Base-by-base conservation (phyloP, 2,329 filamentous ascomycete genomes). In the Verticillium dahliae region DNA sequence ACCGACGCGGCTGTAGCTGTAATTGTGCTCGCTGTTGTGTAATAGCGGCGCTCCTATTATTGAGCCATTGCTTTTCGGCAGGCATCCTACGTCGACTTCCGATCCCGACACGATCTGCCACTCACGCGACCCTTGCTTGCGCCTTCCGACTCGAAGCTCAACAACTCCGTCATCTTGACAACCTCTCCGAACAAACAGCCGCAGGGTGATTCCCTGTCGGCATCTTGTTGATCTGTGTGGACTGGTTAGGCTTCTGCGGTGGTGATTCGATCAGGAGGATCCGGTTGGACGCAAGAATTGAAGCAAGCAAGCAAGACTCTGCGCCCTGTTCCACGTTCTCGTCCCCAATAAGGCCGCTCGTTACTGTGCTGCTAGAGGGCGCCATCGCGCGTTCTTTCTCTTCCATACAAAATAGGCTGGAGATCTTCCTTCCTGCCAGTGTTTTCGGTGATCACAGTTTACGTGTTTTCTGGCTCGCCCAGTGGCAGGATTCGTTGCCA, bases 241-340 rank as follows among this genome's bases (percentile, higher is more conserved):
- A 64, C 60, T 56, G 62, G 63, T 58, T 62, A 60, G 60, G 63
- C 62, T 61, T 64, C 31, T 57, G 60, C 56, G 58, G 58, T 56
- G 27, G 54, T 56, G 27, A 56, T 56, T 34, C 15, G 13, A 34
- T 14, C 54, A 35, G 54, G 54, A 56, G 33, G 54, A 33, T 33
- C 54, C 34, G 54, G 58, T 38, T 54, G 58, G 58, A 59, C 50
- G 58, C 41, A 55, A 54, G 45, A 55, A 59, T 59, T 59, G 58
- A 59, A 59, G 58, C 58, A 45, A 58, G 37, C 35, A 58, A 59
- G 31, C 50, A 58, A 31, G 33, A 54, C 18, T 38, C 34, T 59
- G 54, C 58, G 45, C 58, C 58, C n/a, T n/a, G n/a, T 34, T 34
- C 45, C 45, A 52, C n/a, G 45, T 52, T 45, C 31, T 39, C 58